These are phyloP conservation scores for Meira nashicola DNA, from an alignment of 1,284 basidiomycete genomes.

Conservation along the genomic window DNA sequence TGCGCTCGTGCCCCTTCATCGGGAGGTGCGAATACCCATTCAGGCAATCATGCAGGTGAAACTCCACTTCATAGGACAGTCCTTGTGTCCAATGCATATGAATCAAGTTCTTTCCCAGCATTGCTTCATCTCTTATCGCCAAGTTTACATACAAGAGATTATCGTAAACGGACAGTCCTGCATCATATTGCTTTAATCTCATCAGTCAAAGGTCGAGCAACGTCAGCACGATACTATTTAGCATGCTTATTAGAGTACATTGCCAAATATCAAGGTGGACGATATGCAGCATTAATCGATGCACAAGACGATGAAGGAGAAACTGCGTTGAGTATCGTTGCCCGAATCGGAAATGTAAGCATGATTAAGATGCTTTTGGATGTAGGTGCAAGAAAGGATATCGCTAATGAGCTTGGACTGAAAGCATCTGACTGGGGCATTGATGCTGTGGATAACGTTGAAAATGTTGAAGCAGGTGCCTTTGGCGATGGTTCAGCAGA, in stretches of 20 bases:
- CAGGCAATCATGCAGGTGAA: slow-evolving; percentile 79
- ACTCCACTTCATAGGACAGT: slow-evolving; percentile 89
- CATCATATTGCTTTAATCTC: slow-evolving; percentile 90
- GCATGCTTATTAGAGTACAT: slow-evolving; percentile 77
- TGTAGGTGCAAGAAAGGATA: slow-evolving; percentile 82
- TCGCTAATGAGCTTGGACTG: slow-evolving; percentile 90
- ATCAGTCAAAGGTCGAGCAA: slow-evolving; percentile 79
- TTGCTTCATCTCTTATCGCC: slow-evolving; percentile 65
- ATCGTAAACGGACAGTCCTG: slow-evolving; percentile 79
- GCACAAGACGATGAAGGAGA: slow-evolving; percentile 94
- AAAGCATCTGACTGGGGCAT: slow-evolving; percentile 76
- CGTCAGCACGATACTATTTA: slow-evolving; percentile 83
- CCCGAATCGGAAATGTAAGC: slow-evolving; percentile 82
- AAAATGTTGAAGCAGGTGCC: slow-evolving; percentile 8
- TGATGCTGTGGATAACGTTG: slow-evolving; percentile 20
- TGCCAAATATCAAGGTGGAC: slow-evolving; percentile 51
- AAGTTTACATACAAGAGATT: slow-evolving; percentile 84
- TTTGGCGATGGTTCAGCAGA: background rate
- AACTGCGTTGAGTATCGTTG: slow-evolving; percentile 90
- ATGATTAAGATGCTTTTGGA: slow-evolving; percentile 83
- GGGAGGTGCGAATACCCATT: slow-evolving; percentile 46
- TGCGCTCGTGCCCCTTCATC: slow-evolving; percentile 60
- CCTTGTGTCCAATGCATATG: slow-evolving; percentile 80
- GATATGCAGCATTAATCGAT: slow-evolving; percentile 64
- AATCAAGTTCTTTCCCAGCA: slow-evolving; percentile 66